These are phyloP conservation scores for Ichthyophthirius multifiliis DNA, from an alignment of 169 alveolate species.

Conservation along the genomic window DNA sequence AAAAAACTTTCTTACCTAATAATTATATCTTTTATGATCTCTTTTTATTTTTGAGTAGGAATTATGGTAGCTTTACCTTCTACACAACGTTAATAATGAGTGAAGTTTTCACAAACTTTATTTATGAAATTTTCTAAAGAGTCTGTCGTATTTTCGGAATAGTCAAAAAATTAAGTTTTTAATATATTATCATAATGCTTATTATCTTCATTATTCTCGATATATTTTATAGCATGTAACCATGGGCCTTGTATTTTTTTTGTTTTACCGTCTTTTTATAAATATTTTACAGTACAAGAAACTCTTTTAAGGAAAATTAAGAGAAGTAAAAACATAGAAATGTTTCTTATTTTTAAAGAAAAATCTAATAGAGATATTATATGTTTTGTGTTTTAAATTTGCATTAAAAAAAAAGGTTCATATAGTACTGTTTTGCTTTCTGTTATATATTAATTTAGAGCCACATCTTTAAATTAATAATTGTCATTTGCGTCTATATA, in stretches of 20 bases:
- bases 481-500: not conserved
- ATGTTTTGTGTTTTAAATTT: not conserved
- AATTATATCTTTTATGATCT: not conserved
- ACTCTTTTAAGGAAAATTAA: not conserved
- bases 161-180: not conserved
- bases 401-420: not conserved
- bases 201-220: not conserved
- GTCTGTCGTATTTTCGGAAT: not conserved
- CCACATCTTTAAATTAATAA: not conserved
- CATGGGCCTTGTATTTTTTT: not conserved
- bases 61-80: not conserved
- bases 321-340: not conserved
- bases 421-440: not conserved
- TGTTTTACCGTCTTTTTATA: not conserved
- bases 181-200: not conserved
- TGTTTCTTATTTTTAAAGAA: not conserved
- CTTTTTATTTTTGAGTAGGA: not conserved
- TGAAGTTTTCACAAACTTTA: not conserved
- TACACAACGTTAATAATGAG: not conserved
- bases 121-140: not conserved
- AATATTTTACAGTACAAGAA: not conserved
- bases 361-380: not conserved
- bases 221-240: not conserved
- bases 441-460: not conserved
- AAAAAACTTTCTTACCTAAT: not conserved